Percentiles rank a stretch among this genome's conserved stretches.
phyloP scores from a whole-genome alignment of 1,284 basidiomycete genomes.

The Cystobasidiaceae sp. region DNA sequence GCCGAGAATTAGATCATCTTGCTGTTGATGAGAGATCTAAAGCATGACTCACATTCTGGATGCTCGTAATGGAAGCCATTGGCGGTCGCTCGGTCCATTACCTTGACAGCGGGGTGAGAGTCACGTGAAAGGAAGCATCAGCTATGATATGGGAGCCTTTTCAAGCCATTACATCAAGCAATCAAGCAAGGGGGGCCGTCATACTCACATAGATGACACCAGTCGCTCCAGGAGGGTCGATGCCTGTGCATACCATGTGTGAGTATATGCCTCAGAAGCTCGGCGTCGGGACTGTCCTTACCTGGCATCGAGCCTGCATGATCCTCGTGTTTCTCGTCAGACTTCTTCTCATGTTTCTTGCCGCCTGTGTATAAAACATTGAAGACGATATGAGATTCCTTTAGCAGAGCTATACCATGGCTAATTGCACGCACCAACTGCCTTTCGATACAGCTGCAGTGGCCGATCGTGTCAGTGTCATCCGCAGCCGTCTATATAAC shows the following conservation, averaged over 20 bases:
- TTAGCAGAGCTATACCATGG: too few species aligned
- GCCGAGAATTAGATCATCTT: not conserved
- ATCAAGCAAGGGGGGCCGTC: too few species aligned
- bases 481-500: not conserved
- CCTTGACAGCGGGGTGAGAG: not conserved
- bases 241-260: slow-evolving; percentile 10
- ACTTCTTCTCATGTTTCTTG: too few species aligned
- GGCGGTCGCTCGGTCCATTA: slow-evolving; percentile 25
- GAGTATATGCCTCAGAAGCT: too few species aligned
- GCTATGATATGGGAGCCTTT: not conserved
- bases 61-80: slow-evolving; percentile 24
- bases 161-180: too few species aligned
- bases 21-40: too few species aligned
- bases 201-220: slow-evolving; percentile 30
- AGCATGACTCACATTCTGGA: not conserved
- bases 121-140: not conserved
- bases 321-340: too few species aligned
- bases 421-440: too few species aligned
- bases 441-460: too few species aligned
- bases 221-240: slow-evolving; percentile 19
- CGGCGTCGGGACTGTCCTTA: not conserved
- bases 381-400: too few species aligned
- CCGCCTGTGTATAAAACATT: too few species aligned
- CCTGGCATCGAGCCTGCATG: not conserved
- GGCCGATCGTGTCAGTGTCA: not conserved